These are phyloP conservation scores for Tanacetum coccineum DNA, from an alignment of 129 eudicot species.

Conservation along the genomic window DNA sequence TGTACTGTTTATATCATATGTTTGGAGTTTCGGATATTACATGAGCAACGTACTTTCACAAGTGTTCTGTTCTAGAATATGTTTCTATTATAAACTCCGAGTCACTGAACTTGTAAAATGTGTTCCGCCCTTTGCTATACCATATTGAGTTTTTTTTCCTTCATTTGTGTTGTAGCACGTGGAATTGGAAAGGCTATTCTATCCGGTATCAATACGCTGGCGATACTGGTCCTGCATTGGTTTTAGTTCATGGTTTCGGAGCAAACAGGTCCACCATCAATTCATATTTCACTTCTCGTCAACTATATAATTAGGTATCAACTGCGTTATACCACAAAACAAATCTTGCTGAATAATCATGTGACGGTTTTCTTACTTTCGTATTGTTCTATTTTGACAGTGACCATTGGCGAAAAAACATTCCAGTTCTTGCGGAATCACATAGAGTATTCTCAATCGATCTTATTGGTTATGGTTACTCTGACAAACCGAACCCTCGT, in stretches of 20 bases:
- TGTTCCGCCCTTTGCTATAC: background rate
- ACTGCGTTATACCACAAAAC: conserved; percentile 25
- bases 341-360: background rate
- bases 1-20: too few species aligned
- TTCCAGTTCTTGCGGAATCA: conserved; percentile 69
- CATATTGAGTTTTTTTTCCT: background rate
- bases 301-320: conserved; percentile 61
- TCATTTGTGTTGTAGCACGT: conserved; percentile 45
- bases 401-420: conserved; percentile 97
- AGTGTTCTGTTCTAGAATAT: too few species aligned
- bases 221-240: conserved; percentile 72
- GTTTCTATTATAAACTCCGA: too few species aligned
- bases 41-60: too few species aligned
- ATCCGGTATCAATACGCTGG: conserved; percentile 87
- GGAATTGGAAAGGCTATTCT: conserved; percentile 97
- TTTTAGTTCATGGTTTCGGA: conserved; percentile 93
- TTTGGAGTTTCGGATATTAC: too few species aligned
- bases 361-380: conserved; percentile 5
- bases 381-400: conserved; percentile 31
- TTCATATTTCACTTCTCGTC: conserved; percentile 57
- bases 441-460: conserved; percentile 85
- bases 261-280: conserved; percentile 91
- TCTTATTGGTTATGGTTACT: conserved; percentile 95
- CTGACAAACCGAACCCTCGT: conserved; percentile 95
- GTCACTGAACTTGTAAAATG: too few species aligned